phyloP scores from a whole-genome alignment of 345 rosid genomes.

The Linum lewisii region DNA sequence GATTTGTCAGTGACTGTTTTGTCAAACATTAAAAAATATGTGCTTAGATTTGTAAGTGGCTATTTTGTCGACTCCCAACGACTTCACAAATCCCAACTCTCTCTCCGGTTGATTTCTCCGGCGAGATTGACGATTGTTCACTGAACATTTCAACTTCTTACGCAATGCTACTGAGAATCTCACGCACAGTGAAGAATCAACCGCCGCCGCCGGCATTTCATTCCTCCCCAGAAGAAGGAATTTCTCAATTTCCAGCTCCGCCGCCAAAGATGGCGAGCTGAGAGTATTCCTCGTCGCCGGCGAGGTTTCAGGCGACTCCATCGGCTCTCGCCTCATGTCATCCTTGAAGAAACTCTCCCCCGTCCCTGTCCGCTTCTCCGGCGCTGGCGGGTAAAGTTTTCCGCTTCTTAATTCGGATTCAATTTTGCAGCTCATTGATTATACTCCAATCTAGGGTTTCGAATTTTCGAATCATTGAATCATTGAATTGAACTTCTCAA shows the following conservation, averaged over 20 bases:
- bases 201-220: neutral
- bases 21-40: no score
- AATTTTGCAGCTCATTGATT: neutral
- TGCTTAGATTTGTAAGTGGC: no score
- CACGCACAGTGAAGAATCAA: neutral
- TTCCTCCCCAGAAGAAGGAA: constrained; percentile 9
- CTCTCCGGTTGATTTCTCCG: no score
- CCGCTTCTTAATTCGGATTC: neutral
- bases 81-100: no score
- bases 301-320: constrained; percentile 85
- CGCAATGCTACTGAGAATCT: constrained; percentile 8
- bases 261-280: constrained; percentile 58
- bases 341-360: constrained; percentile 63
- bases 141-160: neutral
- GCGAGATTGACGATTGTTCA: no score
- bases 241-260: constrained; percentile 36
- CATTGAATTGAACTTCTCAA: neutral
- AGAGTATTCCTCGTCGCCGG: constrained; percentile 76
- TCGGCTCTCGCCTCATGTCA: constrained; percentile 78
- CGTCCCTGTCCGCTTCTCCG: constrained; percentile 59
- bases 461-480: neutral
- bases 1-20: no score
- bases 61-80: no score
- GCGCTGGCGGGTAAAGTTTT: constrained; percentile 82
- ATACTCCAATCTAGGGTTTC: neutral